Base-by-base conservation (phyloP, 495 filamentous ascomycete species). In the Elaphomyces granulatus region DNA sequence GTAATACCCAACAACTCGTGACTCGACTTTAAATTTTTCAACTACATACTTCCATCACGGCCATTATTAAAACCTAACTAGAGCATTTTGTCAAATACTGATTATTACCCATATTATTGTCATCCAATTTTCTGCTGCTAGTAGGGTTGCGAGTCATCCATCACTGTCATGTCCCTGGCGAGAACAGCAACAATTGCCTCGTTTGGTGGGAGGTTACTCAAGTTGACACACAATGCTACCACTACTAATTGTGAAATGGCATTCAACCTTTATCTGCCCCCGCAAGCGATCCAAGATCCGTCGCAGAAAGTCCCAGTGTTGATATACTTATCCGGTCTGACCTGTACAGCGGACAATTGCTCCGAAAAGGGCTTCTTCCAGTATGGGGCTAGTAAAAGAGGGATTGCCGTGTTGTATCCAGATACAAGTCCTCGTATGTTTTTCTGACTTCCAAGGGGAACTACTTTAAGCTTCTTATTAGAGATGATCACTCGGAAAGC, bases 341-440 rank as follows among this genome's bases (percentile, higher is more conserved):
- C 92, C 43, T 98, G 90, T 67, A 87, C 87, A 0, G 86, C 82
- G 12, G 87, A 96, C 45, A 98, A 98, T 65, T 86, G 87, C 59
- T 73, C 86, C 21, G 92, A 98, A 58, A 98, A 96, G 83, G 88
- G 47, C 28, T 94, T 94, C 68, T 83, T 98, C 63, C 87, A 96
- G 56, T 74, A 80, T 47, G 68, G 65, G 35, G 90, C 90, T 9
- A 70, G 75, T 42, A 66, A 78, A 47, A 75, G 75, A 48, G 80
- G 82, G 31, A 83, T 98, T 51, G 90, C 90, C 0, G 55, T 98
- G 40, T 70, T 95, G 9, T 96, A 87, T 58, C 90, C 90, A 0
- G 90, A 98, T 66, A 98, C 90, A 10, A 90, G 83, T 26, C 90
- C 90, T 36, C 76, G 87, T 80, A 69, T 28, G 66, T 65, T 17